Evolutionary conservation across 2,329 filamentous ascomycete genomes (phyloP), one percentile per base, ranked within the genome.

Genomic region (Geosmithia putterillii): DNA sequence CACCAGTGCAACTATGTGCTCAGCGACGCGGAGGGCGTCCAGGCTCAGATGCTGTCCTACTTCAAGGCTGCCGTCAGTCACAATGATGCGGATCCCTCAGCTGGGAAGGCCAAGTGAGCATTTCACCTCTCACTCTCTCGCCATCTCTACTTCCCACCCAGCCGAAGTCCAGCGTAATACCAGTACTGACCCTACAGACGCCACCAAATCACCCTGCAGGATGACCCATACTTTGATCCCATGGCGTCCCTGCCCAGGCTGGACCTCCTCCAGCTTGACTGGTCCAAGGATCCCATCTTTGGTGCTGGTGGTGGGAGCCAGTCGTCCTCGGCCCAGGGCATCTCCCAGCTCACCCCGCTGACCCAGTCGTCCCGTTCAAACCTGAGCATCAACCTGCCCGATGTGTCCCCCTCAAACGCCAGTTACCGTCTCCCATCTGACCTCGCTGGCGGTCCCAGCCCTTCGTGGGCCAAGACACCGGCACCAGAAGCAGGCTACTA

Each of bases 1-100:
- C 85, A 95, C 57, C 89, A 98, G 62, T 94, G 85, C 53, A 73
- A 74, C 34, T 98, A 95, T 58, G 78, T 95, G 20, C 77, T 95
- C 40, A 72, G 75, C 3, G 92, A 96, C 55, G 80, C 81, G 2
- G 81, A 89, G 59, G 79, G 76, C 51, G 79, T 84, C 34, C 81
- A 86, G 51, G 74, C 79, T 47, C 78, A 77, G 50, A 86, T 96
- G 73, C 73, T 75, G 50, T 66, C 76, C 2, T 76, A 88, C 56
- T 67, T 85, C 48, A 76, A 71, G 42, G n/a, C n/a, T n/a, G 63
- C 72, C 7, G 59, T 81, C 49, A 51, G 58, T 41, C 58, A 42
- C 17, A 73, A 74, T 45, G 77, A 74, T 18, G 67, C 87, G 21
- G 86, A 94, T 59, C 73, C 74, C 2, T 71, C 79, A 45, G 83